Conservation (phyloP, 768 basidiomycete species). For the Lactarius deliciosus region DNA sequence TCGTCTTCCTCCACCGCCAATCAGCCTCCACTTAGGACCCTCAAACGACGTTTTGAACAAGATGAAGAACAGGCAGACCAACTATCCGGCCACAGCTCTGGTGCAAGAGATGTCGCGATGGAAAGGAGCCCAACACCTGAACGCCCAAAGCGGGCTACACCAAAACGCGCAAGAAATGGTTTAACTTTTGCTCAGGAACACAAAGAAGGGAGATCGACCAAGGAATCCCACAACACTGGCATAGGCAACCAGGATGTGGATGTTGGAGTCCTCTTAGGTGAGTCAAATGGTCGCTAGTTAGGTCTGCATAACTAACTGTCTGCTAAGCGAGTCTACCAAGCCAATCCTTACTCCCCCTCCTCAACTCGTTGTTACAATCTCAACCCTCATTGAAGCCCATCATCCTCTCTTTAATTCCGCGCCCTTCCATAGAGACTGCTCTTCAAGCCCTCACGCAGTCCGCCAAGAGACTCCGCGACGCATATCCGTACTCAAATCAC, state of each 20-base stretch:
- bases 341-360: conserved; percentile 70
- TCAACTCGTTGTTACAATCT: conserved; percentile 62
- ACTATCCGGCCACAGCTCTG: conserved; percentile 30
- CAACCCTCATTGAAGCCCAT: conserved; percentile 72
- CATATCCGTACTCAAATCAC: conserved; percentile 75
- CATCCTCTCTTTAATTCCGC: conserved; percentile 76
- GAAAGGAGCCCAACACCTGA: conserved; percentile 85
- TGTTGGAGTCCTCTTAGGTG: conserved; percentile 78
- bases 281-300: conserved; percentile 32
- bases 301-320: conserved; percentile 26
- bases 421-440: conserved; percentile 78
- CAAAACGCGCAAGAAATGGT: conserved; percentile 61
- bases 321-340: conserved; percentile 70
- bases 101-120: conserved; percentile 66
- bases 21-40: conserved; percentile 44
- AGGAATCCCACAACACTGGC: conserved; percentile 48
- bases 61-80: conserved; percentile 61
- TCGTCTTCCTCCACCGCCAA: conserved; percentile 51
- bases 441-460: conserved; percentile 65
- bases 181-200: conserved; percentile 35
- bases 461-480: conserved; percentile 72
- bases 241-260: conserved; percentile 66
- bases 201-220: conserved; percentile 43
- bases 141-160: conserved; percentile 63
- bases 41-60: conserved; percentile 65